These are phyloP conservation scores for Globisporangium megalacanthum DNA, from an alignment of 352 stramenopile genomes.

Conservation along the genomic window DNA sequence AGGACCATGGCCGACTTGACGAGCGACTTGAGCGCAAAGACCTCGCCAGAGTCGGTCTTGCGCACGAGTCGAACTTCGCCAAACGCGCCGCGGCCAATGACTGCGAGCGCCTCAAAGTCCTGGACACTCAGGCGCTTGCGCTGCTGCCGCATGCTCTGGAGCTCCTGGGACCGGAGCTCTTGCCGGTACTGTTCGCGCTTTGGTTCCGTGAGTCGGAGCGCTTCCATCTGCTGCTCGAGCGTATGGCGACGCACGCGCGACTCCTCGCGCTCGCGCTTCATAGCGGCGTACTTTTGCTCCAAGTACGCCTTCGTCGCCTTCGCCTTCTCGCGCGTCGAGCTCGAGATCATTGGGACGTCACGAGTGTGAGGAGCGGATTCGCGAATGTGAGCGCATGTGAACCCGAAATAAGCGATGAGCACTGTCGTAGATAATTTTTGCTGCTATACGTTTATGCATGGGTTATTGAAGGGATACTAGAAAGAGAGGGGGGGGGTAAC, in stretches of 20 bases:
- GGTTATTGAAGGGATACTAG: too few species aligned
- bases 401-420: neutral
- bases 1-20: conserved; percentile 89
- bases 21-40: conserved; percentile 92
- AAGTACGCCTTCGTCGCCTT: conserved; percentile 85
- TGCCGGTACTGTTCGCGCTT: conserved; percentile 80
- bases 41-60: conserved; percentile 77
- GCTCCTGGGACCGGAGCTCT: conserved; percentile 66
- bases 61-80: conserved; percentile 93
- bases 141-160: conserved; percentile 75
- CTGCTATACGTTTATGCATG: too few species aligned
- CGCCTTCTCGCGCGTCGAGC: conserved; percentile 82
- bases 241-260: conserved; percentile 65
- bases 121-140: conserved; percentile 74
- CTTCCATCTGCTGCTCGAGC: conserved; percentile 81
- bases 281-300: conserved; percentile 86
- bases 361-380: neutral
- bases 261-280: conserved; percentile 87
- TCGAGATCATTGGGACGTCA: conserved; percentile 60
- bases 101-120: conserved; percentile 96
- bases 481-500: too few species aligned
- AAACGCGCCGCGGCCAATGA: conserved; percentile 98
- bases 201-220: conserved; percentile 64
- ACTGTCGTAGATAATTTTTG: neutral
- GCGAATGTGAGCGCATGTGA: neutral